Evolutionary conservation across 305 asterid species (phyloP).

Genomic region (Petunia hybrid): DNA sequence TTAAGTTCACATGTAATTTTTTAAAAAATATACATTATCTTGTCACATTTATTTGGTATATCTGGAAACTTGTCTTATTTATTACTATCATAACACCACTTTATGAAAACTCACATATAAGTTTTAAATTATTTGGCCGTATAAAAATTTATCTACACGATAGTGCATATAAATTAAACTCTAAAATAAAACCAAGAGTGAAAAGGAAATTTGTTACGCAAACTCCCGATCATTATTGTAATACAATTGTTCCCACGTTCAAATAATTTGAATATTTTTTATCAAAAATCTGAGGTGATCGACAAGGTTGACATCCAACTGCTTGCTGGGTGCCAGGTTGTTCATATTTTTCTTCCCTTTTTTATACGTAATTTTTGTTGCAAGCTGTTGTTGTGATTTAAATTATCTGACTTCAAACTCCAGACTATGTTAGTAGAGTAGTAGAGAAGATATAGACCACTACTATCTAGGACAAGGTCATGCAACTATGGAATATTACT

Average conservation of each 20-base stretch:
- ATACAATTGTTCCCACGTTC: not conserved
- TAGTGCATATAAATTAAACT: too few relatives aligned
- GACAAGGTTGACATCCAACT: not conserved
- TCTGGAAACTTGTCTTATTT: too few relatives aligned
- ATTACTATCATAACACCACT: too few relatives aligned
- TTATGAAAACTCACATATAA: too few relatives aligned
- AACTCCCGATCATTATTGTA: not conserved
- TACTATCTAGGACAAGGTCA: not conserved
- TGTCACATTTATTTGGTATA: too few relatives aligned
- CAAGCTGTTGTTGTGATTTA: not conserved
- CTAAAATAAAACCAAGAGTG: not conserved
- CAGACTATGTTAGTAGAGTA: not conserved
- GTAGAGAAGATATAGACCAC: not conserved
- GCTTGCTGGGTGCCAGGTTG: too few relatives aligned
- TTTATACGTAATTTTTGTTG: too few relatives aligned
- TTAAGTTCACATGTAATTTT: too few relatives aligned
- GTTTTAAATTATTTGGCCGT: too few relatives aligned
- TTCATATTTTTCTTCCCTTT: too few relatives aligned
- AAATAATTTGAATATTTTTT: not conserved
- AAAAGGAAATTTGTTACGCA: not conserved
- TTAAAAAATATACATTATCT: too few relatives aligned
- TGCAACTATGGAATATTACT: not conserved
- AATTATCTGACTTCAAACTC: not conserved
- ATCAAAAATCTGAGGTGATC: not conserved
- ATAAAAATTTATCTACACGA: too few relatives aligned